Conservation (phyloP, 2,329 filamentous ascomycete species). For the Alternaria ventricosa region DNA sequence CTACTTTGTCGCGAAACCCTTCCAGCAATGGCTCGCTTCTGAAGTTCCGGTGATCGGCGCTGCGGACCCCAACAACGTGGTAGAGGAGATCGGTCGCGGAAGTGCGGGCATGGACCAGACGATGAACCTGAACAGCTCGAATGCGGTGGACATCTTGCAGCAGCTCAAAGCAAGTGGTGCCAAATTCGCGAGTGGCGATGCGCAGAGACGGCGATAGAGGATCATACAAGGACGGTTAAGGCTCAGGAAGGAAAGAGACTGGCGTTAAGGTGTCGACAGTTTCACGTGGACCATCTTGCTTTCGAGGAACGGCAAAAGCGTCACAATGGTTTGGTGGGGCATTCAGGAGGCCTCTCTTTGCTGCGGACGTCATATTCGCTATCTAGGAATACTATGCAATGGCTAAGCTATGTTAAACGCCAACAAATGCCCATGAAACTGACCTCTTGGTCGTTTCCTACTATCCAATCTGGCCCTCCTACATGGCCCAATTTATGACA, state of each 20-base stretch:
- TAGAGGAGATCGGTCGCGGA: slow-evolving; percentile 52
- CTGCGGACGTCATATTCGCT: background rate
- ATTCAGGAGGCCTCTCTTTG: background rate
- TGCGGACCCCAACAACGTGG: slow-evolving; percentile 64
- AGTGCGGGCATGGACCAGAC: slow-evolving; percentile 29
- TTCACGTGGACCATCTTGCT: background rate
- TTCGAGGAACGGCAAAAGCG: background rate
- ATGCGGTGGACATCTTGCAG: slow-evolving; percentile 45
- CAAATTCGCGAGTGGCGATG: slow-evolving; percentile 34
- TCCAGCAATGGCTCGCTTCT: slow-evolving; percentile 79
- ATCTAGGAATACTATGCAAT: slow-evolving; percentile 5
- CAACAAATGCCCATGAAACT: slow-evolving; percentile 10
- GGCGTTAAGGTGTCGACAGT: background rate
- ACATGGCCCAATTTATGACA: slow-evolving; percentile 2
- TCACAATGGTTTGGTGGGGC: background rate
- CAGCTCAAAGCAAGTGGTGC: slow-evolving; percentile 45
- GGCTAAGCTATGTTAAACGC: slow-evolving; percentile 14
- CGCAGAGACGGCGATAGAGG: slow-evolving; percentile 43
- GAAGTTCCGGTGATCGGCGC: slow-evolving; percentile 70
- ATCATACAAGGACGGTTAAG: background rate
- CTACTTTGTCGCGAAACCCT: slow-evolving; percentile 74
- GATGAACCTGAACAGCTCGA: slow-evolving; percentile 39
- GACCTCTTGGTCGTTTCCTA: background rate
- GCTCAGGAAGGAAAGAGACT: background rate
- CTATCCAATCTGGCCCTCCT: background rate